Base-by-base conservation (phyloP, 2,329 filamentous ascomycete genomes). In the Rhexocercosporidium sp. region DNA sequence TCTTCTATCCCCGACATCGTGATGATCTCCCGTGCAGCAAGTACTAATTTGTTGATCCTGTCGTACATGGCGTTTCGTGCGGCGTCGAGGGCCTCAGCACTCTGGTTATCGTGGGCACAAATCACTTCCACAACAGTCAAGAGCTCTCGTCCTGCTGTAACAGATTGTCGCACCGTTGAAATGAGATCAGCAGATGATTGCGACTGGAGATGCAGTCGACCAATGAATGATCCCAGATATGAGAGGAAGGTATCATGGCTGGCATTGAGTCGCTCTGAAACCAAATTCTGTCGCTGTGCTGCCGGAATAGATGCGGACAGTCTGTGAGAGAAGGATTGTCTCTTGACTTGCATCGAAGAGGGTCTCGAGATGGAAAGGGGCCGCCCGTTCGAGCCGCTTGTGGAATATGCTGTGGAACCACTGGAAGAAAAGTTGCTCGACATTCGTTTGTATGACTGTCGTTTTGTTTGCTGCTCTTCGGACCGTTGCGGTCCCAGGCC, bases 171-270 rank as follows among this genome's bases (percentile, higher is more conserved):
- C 57, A 96, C 95, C 18, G 92, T 94, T 12, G 90, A 81, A 37
- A 94, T 88, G 59, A 98, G 85, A 77, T 97, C 94, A 0, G 91
- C 88, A 9, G 93, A 91, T 8, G 94, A 96, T 69, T 96, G 91
- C n/a, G 94, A 96, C 77, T 97, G 94, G 68, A 97, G 84, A 78
- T 97, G 93, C 65, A 97, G 85, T 44, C 88, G 85, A 18, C 96
- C 96, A 77, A 98, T 95, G 78, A 98, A 97, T 4, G 93, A 96
- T 60, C 93, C 95, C 61, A 99, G 87, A 76, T 94, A 92, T 7
- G 94, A 96, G 62, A 99, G 82, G 75, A 98, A 97, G 8, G 88
- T 88, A 80, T 98, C 94, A 80, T 97, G 94, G 60, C 90, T 92
- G 59, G 86, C 84, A 74, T 89, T 91, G 59, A 98, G 86, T 72